These are phyloP conservation scores for Coniochaeta prunicola DNA, from an alignment of 2,329 filamentous ascomycete species.

Conservation along the genomic window DNA sequence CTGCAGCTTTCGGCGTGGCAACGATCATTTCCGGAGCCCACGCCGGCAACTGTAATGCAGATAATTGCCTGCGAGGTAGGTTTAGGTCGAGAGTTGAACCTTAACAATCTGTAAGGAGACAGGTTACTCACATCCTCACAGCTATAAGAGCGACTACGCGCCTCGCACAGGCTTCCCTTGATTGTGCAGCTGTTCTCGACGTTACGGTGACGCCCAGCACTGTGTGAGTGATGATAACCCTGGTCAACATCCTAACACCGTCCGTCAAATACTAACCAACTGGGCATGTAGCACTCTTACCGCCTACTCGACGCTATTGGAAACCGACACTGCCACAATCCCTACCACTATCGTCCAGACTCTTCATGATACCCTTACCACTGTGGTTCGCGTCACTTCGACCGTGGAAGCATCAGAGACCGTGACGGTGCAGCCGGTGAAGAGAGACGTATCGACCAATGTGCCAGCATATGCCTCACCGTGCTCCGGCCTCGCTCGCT, in stretches of 20 bases:
- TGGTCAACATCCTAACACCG: not conserved
- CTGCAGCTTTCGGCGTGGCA: not conserved
- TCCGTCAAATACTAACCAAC: not conserved
- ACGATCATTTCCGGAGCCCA: not conserved
- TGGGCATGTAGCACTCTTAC: not conserved
- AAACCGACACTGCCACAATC: not conserved
- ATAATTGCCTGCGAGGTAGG: constrained; percentile 1
- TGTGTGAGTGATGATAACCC: not conserved
- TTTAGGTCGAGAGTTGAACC: not conserved
- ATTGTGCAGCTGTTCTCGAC: not conserved
- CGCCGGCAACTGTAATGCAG: not conserved
- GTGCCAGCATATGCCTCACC: constrained; percentile 2
- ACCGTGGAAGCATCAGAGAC: not conserved
- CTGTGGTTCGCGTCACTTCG: not conserved
- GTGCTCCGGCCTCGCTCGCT: not conserved
- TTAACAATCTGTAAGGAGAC: not conserved
- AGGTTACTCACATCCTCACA: not conserved
- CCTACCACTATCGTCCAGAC: not conserved
- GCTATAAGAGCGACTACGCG: not conserved
- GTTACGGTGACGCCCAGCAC: not conserved
- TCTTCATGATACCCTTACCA: not conserved
- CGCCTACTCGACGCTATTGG: not conserved
- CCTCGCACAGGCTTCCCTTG: not conserved
- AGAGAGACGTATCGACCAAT: not conserved
- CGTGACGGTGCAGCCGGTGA: not conserved